A percentile compares a stretch with the other conserved stretches of the same genome.
Evolutionary conservation across 495 filamentous ascomycete genomes (phyloP).

Genomic region (Lepraria neglecta): DNA sequence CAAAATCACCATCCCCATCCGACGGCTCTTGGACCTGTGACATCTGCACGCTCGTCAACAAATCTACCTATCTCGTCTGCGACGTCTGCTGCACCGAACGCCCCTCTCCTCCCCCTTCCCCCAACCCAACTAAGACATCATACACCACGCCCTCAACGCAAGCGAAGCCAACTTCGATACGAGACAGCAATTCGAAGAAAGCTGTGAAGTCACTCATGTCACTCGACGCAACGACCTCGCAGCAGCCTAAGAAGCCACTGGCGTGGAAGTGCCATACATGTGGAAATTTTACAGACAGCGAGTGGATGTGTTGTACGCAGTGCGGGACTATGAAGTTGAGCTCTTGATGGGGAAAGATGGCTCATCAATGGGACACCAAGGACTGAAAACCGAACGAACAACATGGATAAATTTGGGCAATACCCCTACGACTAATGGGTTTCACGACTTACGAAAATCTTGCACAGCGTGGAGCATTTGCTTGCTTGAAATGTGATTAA

Average conservation of each 20-base stretch:
- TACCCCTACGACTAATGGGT: too few relatives aligned
- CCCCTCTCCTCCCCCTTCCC: slow-evolving; percentile 35
- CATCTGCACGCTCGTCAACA: slow-evolving; percentile 80
- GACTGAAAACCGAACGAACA: neutral
- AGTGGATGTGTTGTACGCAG: slow-evolving; percentile 72
- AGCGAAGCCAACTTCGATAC: slow-evolving; percentile 10
- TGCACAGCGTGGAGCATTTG: neutral
- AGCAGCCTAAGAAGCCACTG: slow-evolving; percentile 43
- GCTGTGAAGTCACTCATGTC: slow-evolving; percentile 36
- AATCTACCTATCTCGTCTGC: slow-evolving; percentile 60
- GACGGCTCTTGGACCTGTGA: slow-evolving; percentile 62
- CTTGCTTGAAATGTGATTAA: neutral
- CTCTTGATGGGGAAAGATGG: slow-evolving; percentile 35
- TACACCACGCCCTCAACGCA: slow-evolving; percentile 10
- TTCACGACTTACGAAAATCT: too few relatives aligned
- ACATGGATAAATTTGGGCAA: neutral
- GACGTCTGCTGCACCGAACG: slow-evolving; percentile 70
- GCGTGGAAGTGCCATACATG: slow-evolving; percentile 67
- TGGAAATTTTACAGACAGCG: slow-evolving; percentile 56
- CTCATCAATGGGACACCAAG: neutral
- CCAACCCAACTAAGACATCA: slow-evolving; percentile 3
- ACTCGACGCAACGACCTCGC: slow-evolving; percentile 34
- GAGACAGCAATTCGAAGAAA: slow-evolving; percentile 27
- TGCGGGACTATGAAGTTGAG: slow-evolving; percentile 63
- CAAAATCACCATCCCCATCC: slow-evolving; percentile 13